Percentiles rank a stretch among this genome's conserved stretches.
Conservation (phyloP, 306 rosid species). For the Fragaria iinumae region DNA sequence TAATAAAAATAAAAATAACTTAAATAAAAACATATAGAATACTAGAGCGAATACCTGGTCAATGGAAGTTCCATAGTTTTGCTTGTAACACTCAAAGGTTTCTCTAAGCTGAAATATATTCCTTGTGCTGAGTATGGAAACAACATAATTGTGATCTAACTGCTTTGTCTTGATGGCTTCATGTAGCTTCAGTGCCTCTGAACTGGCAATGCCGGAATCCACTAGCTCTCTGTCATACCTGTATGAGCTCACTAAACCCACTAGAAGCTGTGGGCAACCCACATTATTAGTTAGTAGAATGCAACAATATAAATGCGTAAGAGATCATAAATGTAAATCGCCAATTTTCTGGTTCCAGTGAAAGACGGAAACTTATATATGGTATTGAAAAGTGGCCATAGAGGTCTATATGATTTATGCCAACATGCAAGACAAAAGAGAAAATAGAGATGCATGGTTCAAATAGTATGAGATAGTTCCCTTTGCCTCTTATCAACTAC, state of each 20-base stretch:
- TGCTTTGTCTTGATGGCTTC: constrained; percentile 59
- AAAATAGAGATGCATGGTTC: not conserved
- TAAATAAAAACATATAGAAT: not conserved
- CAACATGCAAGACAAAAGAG: not conserved
- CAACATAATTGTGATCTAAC: constrained; percentile 54
- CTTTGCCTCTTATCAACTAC: not conserved
- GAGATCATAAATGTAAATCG: not conserved
- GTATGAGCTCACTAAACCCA: constrained; percentile 74
- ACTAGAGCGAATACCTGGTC: constrained; percentile 53
- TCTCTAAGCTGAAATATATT: constrained; percentile 77
- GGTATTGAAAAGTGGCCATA: not conserved
- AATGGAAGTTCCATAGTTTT: constrained; percentile 51
- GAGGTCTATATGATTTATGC: not conserved
- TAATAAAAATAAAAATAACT: not conserved
- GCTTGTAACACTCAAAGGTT: constrained; percentile 66
- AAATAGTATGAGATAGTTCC: not conserved
- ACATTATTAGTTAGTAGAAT: constrained; percentile 17
- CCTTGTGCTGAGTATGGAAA: constrained; percentile 80
- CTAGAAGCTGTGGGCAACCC: constrained; percentile 55
- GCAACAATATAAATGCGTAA: not conserved
- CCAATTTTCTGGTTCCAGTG: not conserved
- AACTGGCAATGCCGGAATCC: constrained; percentile 44
- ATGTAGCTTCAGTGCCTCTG: constrained; percentile 62
- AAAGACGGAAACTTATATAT: not conserved
- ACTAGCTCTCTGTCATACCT: constrained; percentile 69